Evolutionary conservation across 805 yeast species (phyloP).

Genomic region (Kodamaea kakaduensis): DNA sequence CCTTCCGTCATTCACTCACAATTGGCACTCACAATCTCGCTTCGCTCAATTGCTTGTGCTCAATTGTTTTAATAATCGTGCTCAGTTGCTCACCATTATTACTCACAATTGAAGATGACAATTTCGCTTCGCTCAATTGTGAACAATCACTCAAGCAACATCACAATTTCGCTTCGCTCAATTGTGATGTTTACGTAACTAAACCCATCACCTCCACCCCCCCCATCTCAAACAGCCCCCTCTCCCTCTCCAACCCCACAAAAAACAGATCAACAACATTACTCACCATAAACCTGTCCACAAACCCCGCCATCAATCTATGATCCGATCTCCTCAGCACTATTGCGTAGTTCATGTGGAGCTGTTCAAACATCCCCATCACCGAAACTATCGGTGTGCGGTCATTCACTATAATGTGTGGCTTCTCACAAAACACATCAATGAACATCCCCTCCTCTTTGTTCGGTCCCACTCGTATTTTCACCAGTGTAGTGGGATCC

Average conservation of each 20-base stretch:
- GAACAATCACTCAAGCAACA: no score
- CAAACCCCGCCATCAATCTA: constrained; percentile 29
- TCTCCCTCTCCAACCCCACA: constrained; percentile 16
- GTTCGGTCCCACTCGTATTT: constrained; percentile 6
- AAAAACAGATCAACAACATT: constrained; percentile 27
- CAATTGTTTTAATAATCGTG: no score
- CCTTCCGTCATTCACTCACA: no score
- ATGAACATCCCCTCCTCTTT: neutral
- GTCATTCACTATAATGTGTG: constrained; percentile 26
- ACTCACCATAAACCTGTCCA: constrained; percentile 36
- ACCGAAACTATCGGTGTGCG: constrained; percentile 28
- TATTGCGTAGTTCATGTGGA: constrained; percentile 34
- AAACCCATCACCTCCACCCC: constrained; percentile 5
- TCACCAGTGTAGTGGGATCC: constrained; percentile 11
- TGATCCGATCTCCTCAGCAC: constrained; percentile 18
- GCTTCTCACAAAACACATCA: constrained; percentile 14
- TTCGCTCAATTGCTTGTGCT: no score
- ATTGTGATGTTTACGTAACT: no score
- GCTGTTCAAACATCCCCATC: constrained; percentile 36
- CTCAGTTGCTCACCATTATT: no score
- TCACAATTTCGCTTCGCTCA: no score
- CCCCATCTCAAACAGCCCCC: constrained; percentile 23
- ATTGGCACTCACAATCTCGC: no score
- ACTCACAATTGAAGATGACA: no score
- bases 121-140: no score